phyloP scores from a whole-genome alignment of 2,329 filamentous ascomycete genomes.

The Aspergillus sp. region DNA sequence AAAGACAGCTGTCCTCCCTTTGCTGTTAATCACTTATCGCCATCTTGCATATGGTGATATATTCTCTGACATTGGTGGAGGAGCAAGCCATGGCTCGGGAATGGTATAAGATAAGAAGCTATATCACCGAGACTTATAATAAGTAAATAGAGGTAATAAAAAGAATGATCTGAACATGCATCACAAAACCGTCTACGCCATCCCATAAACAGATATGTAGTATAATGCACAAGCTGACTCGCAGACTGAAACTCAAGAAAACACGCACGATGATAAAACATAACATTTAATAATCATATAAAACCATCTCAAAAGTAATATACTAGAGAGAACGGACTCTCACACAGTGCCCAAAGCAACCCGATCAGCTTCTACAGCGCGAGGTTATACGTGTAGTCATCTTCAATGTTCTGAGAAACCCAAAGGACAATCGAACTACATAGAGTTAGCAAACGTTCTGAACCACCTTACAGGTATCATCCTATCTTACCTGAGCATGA shows the following conservation, averaged over 20 bases:
- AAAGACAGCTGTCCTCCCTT: neutral
- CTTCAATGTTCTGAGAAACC: conserved; percentile 72
- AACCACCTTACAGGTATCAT: neutral
- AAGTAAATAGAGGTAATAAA: neutral
- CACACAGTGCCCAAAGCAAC: neutral
- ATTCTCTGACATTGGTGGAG: neutral
- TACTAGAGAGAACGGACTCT: neutral
- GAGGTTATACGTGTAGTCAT: conserved; percentile 70
- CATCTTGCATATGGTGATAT: neutral
- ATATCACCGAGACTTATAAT: neutral
- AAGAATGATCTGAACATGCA: neutral
- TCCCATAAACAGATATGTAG: neutral
- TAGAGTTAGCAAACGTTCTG: neutral
- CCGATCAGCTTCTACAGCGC: conserved; percentile 49
- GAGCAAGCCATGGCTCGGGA: neutral
- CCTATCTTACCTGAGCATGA: conserved; percentile 65
- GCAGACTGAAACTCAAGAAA: neutral
- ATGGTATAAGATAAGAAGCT: neutral
- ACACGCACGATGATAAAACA: neutral
- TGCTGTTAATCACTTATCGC: neutral
- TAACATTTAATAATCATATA: neutral
- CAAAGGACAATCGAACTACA: conserved; percentile 63
- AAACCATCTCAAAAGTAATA: neutral
- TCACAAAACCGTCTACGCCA: neutral
- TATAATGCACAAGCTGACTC: neutral